These are phyloP conservation scores for Saccharomyces pastorianus DNA, from an alignment of 1,139 yeast genomes.

Conservation along the genomic window DNA sequence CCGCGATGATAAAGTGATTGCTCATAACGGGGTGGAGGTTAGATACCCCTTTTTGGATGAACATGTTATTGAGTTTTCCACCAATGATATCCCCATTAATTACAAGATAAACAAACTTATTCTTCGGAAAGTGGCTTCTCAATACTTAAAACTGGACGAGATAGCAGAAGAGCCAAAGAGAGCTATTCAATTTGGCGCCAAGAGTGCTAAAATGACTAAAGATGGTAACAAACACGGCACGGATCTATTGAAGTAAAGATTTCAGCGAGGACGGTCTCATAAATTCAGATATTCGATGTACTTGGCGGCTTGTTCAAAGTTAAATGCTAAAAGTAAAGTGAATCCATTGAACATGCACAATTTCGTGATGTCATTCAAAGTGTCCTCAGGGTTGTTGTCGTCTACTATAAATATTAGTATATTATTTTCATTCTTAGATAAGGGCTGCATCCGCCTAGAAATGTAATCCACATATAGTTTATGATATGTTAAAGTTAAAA, in stretches of 20 bases:
- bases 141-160: conserved; percentile 40
- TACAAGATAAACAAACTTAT: conserved; percentile 55
- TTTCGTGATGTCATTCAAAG: conserved; percentile 60
- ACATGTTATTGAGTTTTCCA: conserved; percentile 47
- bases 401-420: conserved; percentile 70
- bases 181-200: conserved; percentile 94
- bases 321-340: conserved; percentile 71
- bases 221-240: conserved; percentile 35
- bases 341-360: conserved; percentile 63
- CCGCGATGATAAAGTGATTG: conserved; percentile 82
- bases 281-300: conserved; percentile 42
- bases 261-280: conserved; percentile 1
- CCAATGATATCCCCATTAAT: conserved; percentile 42
- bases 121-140: conserved; percentile 53
- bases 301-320: conserved; percentile 77
- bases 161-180: conserved; percentile 76
- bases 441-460: conserved; percentile 55
- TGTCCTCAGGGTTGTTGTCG: conserved; percentile 63
- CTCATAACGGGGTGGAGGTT: conserved; percentile 82
- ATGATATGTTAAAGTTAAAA: conserved; percentile 73
- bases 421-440: conserved; percentile 47
- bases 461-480: conserved; percentile 84
- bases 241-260: conserved; percentile 18
- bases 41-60: conserved; percentile 83
- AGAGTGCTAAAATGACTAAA: conserved; percentile 73